Base-by-base conservation (phyloP, 1,284 basidiomycete genomes). In the Apiotrichum sp. region DNA sequence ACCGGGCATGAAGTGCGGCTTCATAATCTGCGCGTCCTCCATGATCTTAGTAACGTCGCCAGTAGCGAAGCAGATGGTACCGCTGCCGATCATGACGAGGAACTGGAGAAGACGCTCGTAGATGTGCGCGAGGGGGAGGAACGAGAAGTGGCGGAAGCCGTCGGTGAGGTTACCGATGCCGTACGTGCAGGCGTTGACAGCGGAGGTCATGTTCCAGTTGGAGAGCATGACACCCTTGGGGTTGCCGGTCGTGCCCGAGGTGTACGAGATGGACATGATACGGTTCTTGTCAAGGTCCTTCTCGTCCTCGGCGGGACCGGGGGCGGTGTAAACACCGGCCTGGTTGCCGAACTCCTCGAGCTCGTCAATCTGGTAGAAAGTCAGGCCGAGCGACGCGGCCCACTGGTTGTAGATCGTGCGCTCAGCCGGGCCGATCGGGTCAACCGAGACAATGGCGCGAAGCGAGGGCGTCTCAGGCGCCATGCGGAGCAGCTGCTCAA, bases 31-130 rank as follows among this genome's bases (percentile, higher is more conserved):
- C 40, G 87, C 82, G 68, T 99, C 96, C 71, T 98, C 93, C 14
- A 97, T 79, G 32, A 98, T 82, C 32, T 87, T 84, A 11, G 89
- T 78, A n/a, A 88, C 86, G 74, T 98, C 93, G 47, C 95, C 95
- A 32, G 86, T 88, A 65, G 86, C 90, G 78, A 87, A 95, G 31
- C 89, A 92, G 63, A 97, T 85, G 45, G 78, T 78, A 11, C 86
- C 89, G 39, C 88, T 87, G 40, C 85, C 70, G n/a, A 80, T 78
- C 10, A 89, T 79, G 4, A 73, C 69, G 38, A 77, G 67, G 47
- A 76, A 68, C 51, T 80, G 75, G 31, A 75, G 63, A 64, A 76
- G 76, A 8, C 78, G 73, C 75, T 79, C 53, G 62, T 88, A 92
- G 59, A 98, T 93, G 75, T 99, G 95, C 16, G 92, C 89, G 7